Conservation (phyloP, 805 yeast species). For the Candida ortonii region DNA sequence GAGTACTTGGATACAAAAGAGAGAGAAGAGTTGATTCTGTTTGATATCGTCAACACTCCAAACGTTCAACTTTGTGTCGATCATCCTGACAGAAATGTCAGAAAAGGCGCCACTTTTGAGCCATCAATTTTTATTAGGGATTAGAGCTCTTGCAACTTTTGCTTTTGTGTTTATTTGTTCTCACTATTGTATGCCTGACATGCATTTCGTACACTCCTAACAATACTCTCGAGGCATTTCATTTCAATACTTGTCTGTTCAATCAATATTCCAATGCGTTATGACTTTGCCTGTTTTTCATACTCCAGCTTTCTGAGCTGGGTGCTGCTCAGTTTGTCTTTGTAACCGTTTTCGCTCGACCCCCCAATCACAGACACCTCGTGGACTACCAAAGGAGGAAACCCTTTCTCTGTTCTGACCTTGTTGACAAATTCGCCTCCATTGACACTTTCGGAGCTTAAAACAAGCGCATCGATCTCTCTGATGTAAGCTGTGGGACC, state of each 20-base stretch:
- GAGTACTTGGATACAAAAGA: conserved; percentile 45
- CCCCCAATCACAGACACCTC: conserved; percentile 67
- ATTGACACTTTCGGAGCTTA: conserved; percentile 71
- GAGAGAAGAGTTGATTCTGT: conserved; percentile 54
- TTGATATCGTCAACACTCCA: conserved; percentile 41
- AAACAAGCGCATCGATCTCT: conserved; percentile 74
- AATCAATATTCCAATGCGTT: no score
- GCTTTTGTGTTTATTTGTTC: conserved; percentile 1
- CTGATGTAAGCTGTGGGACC: conserved; percentile 86
- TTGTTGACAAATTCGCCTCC: conserved; percentile 78
- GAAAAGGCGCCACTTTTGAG: conserved; percentile 48
- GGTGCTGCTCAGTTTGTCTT: conserved; percentile 83
- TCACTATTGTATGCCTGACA: no score
- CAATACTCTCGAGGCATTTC: no score
- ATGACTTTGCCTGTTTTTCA: no score
- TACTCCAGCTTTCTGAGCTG: conserved; percentile 52
- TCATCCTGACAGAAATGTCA: conserved; percentile 78
- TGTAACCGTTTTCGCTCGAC: conserved; percentile 42
- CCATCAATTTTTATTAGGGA: conserved; percentile 59
- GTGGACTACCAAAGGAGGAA: conserved; percentile 48
- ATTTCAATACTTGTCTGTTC: no score
- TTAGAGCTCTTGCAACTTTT: conserved; percentile 8
- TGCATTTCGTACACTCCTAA: no score
- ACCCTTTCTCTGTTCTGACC: conserved; percentile 54
- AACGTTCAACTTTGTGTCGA: conserved; percentile 64